Base-by-base conservation (phyloP, 495 filamentous ascomycete species). In the Collariella sp. region DNA sequence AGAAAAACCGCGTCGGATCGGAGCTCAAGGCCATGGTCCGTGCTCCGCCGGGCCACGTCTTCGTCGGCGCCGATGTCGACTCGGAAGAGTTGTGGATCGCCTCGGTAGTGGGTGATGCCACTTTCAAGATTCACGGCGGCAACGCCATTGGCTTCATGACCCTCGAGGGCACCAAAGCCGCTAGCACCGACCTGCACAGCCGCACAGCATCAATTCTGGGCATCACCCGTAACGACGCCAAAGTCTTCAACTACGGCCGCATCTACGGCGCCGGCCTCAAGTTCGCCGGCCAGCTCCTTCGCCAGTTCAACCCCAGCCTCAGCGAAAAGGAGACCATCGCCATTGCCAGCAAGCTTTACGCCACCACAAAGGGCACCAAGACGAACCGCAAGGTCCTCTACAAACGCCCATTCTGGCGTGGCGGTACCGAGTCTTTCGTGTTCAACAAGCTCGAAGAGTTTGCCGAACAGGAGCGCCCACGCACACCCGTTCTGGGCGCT, bases 71-170 rank as follows among this genome's bases (percentile, higher is more conserved):
- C 4, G 93, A 99, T 68, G 93, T 99, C 7, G 93, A 99, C 62
- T 96, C 91, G n/a, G 85, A 99, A 67, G 93, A 99, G 70, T 78
- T 99, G 29, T 99, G 93, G 93, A 99, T 99, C 62, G 93, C 93
- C 7, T 91, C 87, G 69, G 78, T 99, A 5, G 82, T 99, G 29
- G 93, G 93, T 19, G 93, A 99, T 70, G 85, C 93, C 12, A 87
- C 90, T 49, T 97, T 99, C 68, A 83, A 85, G 58, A 72, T 97
- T 2, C 93, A 99, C 58, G 93, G 93, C 53, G 94, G 93, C 44
- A 96, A 95, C 60, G 94, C 93, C 5, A 85, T 97, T 50, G 93
- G 94, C 7, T 99, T 99, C 74, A 99, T 99, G 93, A 97, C 94
- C 1, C 72, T 99, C 15, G 93, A 99, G 68, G 93, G 93, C 7